Percentiles rank a stretch among this genome's conserved stretches.
phyloP scores from a whole-genome alignment of 2,329 filamentous ascomycete genomes.

The Colletotrichum noveboracense region DNA sequence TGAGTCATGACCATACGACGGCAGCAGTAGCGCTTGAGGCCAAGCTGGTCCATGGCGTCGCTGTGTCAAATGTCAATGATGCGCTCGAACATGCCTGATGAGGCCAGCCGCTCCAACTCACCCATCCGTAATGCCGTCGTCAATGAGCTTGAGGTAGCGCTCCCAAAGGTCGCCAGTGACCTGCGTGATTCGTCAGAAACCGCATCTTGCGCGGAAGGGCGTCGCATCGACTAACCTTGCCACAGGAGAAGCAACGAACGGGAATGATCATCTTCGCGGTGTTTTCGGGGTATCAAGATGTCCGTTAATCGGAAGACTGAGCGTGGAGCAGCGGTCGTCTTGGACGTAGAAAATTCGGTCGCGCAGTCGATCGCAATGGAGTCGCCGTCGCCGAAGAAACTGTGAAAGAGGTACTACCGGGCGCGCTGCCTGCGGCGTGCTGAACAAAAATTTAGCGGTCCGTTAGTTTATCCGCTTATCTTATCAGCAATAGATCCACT shows the following conservation, averaged over 20 bases:
- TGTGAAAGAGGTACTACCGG: background rate
- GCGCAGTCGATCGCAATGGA: background rate
- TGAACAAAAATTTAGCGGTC: slow-evolving; percentile 20
- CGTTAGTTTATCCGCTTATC: slow-evolving; percentile 21
- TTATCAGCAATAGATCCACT: slow-evolving; percentile 9
- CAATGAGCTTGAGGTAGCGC: slow-evolving; percentile 87
- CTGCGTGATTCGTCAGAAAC: slow-evolving; percentile 54
- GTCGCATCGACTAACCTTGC: slow-evolving; percentile 73
- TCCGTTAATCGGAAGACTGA: background rate
- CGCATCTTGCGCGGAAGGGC: background rate
- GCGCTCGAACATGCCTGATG: background rate
- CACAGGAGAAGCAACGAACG: slow-evolving; percentile 97
- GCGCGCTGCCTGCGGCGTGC: background rate
- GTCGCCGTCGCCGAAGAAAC: slow-evolving; percentile 12
- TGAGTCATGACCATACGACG: slow-evolving; percentile 99
- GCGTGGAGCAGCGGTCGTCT: background rate
- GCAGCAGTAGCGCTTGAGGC: slow-evolving; percentile 96
- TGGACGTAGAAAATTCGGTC: background rate
- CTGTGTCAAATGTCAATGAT: slow-evolving; percentile 50
- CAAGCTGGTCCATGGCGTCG: slow-evolving; percentile 94
- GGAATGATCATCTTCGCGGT: slow-evolving; percentile 89
- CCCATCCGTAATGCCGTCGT: slow-evolving; percentile 78
- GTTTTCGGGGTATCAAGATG: background rate
- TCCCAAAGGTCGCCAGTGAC: slow-evolving; percentile 98
- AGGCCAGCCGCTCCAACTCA: slow-evolving; percentile 46